Evolutionary conservation across 805 yeast genomes (phyloP), one percentile per base, ranked within the genome.

Genomic region (Starmerella vaccinii): DNA sequence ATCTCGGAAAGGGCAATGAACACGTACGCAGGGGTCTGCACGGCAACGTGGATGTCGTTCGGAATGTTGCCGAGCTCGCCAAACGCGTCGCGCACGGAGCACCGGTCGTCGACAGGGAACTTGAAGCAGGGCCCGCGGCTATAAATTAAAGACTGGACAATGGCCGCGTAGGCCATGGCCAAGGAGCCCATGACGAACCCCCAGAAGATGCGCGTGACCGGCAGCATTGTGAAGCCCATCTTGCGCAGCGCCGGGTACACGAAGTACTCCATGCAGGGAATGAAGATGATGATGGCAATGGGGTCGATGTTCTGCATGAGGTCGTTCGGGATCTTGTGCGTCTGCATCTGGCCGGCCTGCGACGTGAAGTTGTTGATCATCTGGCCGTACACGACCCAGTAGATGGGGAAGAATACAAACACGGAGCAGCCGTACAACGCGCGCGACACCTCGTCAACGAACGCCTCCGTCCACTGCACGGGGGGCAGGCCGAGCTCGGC

Each of bases 261-360:
- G n/a, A 72, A 59, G 53, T 72, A 66, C 65, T 84, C 86, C 66
- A 75, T 74, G 58, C 84, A 71, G 52, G 94, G 94, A 57, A 84
- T 81, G 65, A 82, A 80, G n/a, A 84, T 70, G 58, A 84, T 81
- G 59, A 84, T 75, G 35, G 86, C 81, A 59, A 84, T 69, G 26
- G 92, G 83, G 66, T 84, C 82, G 59, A 84, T 76, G 62, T 79
- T 82, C 67, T 80, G 82, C 71, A 84, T 75, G 59, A 84, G 72
- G 71, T 84, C 94, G 63, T 84, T 84, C 57, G 94, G 92, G 59
- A 84, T 73, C 37, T 85, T 84, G 64, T 84, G 87, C 49, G 76
- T 70, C 59, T 81, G 77, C 85, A 83, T 80, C 57, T 76, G 72
- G 51, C 80, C 84, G 41, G 89, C 87, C 64, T 81, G 87, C 37